These are phyloP conservation scores for Nicotiana benthamiana DNA, from an alignment of 257 asterid species.

Conservation along the genomic window DNA sequence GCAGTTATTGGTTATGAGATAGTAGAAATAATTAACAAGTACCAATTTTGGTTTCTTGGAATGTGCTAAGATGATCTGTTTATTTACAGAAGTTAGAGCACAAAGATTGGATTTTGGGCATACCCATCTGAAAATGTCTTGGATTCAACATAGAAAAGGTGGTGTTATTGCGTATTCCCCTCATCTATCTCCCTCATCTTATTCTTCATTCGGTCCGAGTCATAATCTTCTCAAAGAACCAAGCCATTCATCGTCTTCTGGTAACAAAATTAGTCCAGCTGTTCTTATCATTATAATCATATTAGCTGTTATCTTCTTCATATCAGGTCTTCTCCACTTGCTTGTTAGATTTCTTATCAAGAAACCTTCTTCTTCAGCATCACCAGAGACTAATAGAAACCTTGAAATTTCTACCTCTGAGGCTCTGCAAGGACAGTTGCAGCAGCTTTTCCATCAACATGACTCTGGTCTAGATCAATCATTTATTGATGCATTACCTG, in stretches of 20 bases:
- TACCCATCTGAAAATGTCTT: constrained; percentile 38
- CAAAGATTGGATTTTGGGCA: constrained; percentile 32
- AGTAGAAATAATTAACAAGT: background rate
- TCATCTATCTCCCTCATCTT: constrained; percentile 18
- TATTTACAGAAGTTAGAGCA: constrained; percentile 8
- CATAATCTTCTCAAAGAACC: constrained; percentile 29
- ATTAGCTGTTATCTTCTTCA: constrained; percentile 31
- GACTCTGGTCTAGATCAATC: constrained; percentile 52
- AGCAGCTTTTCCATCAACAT: constrained; percentile 39
- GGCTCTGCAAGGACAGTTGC: constrained; percentile 43
- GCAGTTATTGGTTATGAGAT: background rate
- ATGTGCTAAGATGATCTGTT: constrained; percentile 1
- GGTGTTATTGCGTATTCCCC: constrained; percentile 29
- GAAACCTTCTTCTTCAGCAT: constrained; percentile 10
- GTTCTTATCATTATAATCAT: constrained; percentile 29
- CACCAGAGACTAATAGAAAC: constrained; percentile 16
- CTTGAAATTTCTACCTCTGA: constrained; percentile 25
- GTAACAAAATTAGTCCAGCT: constrained; percentile 24
- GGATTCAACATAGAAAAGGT: constrained; percentile 37
- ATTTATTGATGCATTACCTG: constrained; percentile 43
- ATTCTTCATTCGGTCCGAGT: constrained; percentile 19
- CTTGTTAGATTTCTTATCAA: constrained; percentile 33
- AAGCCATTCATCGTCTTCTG: constrained; percentile 20
- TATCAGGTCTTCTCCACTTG: constrained; percentile 31
- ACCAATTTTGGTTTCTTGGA: constrained; percentile 2